Percentiles rank a stretch among this genome's conserved stretches.
Conservation (phyloP, 768 basidiomycete species). For the Cyclocybe cylindracea region DNA sequence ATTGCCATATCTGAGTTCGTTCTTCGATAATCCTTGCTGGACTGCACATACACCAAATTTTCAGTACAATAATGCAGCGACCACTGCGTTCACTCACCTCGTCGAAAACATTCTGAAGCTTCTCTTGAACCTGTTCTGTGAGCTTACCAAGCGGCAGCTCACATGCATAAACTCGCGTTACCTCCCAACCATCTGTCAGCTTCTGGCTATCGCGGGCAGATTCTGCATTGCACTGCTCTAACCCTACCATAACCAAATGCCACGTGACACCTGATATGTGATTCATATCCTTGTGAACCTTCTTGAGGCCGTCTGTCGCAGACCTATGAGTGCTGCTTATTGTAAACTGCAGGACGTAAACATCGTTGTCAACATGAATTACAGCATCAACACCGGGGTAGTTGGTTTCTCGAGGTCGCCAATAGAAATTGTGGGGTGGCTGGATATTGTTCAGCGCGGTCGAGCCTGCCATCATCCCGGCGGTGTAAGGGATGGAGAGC, state of each 20-base stretch:
- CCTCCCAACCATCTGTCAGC: background rate
- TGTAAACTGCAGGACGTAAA: slow-evolving; percentile 5
- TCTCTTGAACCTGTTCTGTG: background rate
- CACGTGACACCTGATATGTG: slow-evolving; percentile 2
- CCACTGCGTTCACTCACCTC: background rate
- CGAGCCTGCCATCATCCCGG: slow-evolving; percentile 1
- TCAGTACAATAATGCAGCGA: too few relatives aligned
- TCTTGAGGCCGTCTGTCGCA: slow-evolving; percentile 2
- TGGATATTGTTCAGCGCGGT: slow-evolving; percentile 4
- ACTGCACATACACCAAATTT: too few relatives aligned
- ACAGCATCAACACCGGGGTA: slow-evolving; percentile 7
- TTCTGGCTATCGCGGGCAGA: slow-evolving; percentile 2
- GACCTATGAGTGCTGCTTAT: background rate
- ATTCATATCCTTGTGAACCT: slow-evolving; percentile 7
- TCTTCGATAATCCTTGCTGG: too few relatives aligned
- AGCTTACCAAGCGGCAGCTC: background rate
- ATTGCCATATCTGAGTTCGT: too few relatives aligned
- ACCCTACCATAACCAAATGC: slow-evolving; percentile 7
- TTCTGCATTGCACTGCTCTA: slow-evolving; percentile 1
- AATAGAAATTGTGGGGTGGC: background rate
- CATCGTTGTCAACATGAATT: slow-evolving; percentile 1
- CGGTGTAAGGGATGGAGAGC: slow-evolving; percentile 5
- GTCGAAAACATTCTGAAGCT: background rate
- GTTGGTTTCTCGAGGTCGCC: slow-evolving; percentile 9
- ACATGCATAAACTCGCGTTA: background rate